Base-by-base conservation (phyloP, 805 yeast genomes). In the Clavispora vitiphila region DNA sequence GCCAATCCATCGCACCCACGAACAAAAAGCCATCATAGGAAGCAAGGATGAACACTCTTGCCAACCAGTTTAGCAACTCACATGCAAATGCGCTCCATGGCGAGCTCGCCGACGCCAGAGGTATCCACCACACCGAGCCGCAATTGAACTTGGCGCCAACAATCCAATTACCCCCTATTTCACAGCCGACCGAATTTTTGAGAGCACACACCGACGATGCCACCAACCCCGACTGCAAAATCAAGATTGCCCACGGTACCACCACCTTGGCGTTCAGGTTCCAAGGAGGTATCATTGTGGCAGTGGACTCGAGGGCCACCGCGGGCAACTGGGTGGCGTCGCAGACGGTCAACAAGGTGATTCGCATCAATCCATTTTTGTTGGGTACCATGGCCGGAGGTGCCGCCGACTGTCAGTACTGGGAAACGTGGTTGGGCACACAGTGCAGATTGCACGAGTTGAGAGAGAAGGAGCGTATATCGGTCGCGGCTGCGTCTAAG, bases 381-480 rank as follows among this genome's bases (percentile, higher is more conserved):
- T 75, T 93, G 55, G 99, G 99, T 51, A 93, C 99, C 16, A 82
- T 93, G 96, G 99, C 99, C 25, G 99, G 99, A 69, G 98, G 98
- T 72, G 99, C 99, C 38, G 98, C 98, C 24, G 99, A 93, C 69
- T 93, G 99, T 74, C 99, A 93, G 65, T 93, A 75, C 67, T 93
- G 99, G 99, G 98, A 93, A 69, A 87, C 97, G 27, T 93, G 98
- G 98, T 76, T 93, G 46, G 99, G 99, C 48, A 73, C 96, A 14
- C 97, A 93, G 68, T 91, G 98, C 71, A 76, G 99, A 58, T 69
- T 93, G 56, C 95, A 90, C 64, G 99, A 93, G 65, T 76, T 93
- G 57, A 79, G 96, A 61, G 93, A 91, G 64, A 90, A 91, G 67
- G 91, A 89, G 67, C 79, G 99, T 56, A 93, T 93, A 51, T 80